Evolutionary conservation across 2,329 filamentous ascomycete species (phyloP).

Genomic region (Zymoseptoria crescenta): DNA sequence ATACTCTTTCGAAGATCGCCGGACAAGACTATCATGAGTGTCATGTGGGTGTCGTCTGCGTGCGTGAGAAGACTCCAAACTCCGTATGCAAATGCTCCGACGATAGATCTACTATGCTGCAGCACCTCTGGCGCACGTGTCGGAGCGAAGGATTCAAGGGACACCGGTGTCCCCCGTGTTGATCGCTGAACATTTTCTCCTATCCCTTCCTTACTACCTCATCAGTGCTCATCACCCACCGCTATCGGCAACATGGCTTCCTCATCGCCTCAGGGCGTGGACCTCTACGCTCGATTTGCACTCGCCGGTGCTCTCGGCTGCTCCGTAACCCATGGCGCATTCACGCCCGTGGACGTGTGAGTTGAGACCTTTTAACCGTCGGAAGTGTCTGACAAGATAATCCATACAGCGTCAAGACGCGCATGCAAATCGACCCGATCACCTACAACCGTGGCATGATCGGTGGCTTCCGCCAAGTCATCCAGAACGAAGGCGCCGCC

Average conservation of each 20-base stretch:
- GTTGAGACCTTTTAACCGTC: constrained; percentile 37
- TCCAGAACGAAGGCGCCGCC: constrained; percentile 71
- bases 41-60: no score
- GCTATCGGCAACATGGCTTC: background rate
- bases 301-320: constrained; percentile 93
- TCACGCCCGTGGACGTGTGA: constrained; percentile 97
- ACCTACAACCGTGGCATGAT: constrained; percentile 81
- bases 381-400: background rate
- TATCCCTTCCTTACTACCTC: background rate
- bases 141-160: no score
- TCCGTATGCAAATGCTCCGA: no score
- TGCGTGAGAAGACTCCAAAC: no score
- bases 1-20: no score
- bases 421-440: constrained; percentile 78
- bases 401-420: constrained; percentile 69
- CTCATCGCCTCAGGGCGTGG: constrained; percentile 38
- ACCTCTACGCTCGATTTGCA: constrained; percentile 87
- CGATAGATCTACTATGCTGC: no score
- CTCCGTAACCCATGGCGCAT: constrained; percentile 85
- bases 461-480: constrained; percentile 74
- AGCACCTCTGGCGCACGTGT: no score
- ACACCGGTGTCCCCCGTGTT: background rate
- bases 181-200: background rate
- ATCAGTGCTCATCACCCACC: background rate
- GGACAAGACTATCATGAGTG: no score